These are phyloP conservation scores for Falciphora oryzae DNA, from an alignment of 2,329 filamentous ascomycete species.

Conservation along the genomic window DNA sequence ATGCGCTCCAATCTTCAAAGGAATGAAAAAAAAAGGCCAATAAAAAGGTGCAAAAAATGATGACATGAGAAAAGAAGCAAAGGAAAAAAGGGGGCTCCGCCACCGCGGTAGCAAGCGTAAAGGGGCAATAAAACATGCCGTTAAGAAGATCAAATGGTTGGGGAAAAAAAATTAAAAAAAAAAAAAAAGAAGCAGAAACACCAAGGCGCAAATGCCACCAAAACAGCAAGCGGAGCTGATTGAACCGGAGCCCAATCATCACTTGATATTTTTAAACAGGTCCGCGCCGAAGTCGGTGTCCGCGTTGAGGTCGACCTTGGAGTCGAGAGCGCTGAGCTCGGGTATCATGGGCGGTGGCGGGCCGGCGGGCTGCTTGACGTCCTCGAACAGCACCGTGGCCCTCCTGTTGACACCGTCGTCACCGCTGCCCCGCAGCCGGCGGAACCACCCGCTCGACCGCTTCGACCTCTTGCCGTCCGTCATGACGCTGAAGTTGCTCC, in stretches of 20 bases:
- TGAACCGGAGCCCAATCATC: constrained; percentile 15
- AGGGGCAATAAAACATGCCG: background rate
- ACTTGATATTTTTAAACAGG: constrained; percentile 56
- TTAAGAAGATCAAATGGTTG: background rate
- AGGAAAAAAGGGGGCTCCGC: background rate
- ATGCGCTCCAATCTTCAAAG: constrained; percentile 8
- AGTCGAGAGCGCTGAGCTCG: constrained; percentile 47
- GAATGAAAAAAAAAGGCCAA: background rate
- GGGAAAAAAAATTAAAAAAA: background rate
- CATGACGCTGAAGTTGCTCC: constrained; percentile 40
- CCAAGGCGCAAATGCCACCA: background rate
- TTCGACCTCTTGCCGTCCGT: constrained; percentile 47
- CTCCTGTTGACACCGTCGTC: constrained; percentile 32
- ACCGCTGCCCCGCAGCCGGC: constrained; percentile 39
- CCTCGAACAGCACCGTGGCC: constrained; percentile 37
- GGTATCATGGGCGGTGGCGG: constrained; percentile 58
- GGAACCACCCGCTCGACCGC: constrained; percentile 55
- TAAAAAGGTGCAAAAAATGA: background rate
- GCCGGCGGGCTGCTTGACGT: constrained; percentile 33
- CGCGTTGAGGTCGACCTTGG: constrained; percentile 39
- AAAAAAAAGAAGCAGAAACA: background rate
- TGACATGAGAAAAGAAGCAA: background rate
- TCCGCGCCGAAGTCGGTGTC: constrained; percentile 43
- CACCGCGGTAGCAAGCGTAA: background rate
- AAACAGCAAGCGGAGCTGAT: background rate